A percentile compares a stretch with the other conserved stretches of the same genome.
Conservation (phyloP, 257 asterid species). For the Sherardia arvensis region DNA sequence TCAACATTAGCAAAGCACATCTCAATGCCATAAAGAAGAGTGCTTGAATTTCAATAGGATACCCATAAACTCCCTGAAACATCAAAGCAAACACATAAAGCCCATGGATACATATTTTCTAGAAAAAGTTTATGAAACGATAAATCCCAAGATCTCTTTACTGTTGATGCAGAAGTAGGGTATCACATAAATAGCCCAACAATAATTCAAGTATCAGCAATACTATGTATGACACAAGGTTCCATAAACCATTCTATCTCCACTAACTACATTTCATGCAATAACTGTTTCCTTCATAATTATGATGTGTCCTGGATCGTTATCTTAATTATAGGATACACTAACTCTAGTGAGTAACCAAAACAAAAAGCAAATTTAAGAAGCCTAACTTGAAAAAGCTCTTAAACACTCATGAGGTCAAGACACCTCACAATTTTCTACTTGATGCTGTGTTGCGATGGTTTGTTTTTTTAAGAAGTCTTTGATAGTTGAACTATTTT, state of each 20-base stretch:
- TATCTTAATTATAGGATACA: not conserved
- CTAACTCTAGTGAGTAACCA: not conserved
- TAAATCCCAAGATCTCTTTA: not conserved
- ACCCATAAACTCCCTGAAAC: slow-evolving; percentile 67
- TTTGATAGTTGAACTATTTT: not conserved
- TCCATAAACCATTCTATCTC: not conserved
- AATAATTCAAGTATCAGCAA: not conserved
- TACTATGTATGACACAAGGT: not conserved
- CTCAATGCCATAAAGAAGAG: slow-evolving; percentile 75
- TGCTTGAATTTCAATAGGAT: slow-evolving; percentile 75
- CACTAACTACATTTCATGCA: not conserved
- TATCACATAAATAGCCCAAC: not conserved
- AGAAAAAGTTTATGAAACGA: not conserved
- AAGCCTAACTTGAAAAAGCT: not conserved
- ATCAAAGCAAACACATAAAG: slow-evolving; percentile 8
- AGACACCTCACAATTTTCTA: not conserved
- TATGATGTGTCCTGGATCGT: not conserved
- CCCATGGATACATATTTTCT: not conserved
- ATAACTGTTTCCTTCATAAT: not conserved
- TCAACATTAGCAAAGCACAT: slow-evolving; percentile 49
- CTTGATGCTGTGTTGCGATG: not conserved
- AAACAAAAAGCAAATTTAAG: not conserved
- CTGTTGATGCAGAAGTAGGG: not conserved
- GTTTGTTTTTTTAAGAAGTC: not conserved
- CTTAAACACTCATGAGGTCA: not conserved